Evolutionary conservation across 1,139 yeast species (phyloP), one percentile per base, ranked within the genome.

Genomic region (Yamadazyma buinensis): DNA sequence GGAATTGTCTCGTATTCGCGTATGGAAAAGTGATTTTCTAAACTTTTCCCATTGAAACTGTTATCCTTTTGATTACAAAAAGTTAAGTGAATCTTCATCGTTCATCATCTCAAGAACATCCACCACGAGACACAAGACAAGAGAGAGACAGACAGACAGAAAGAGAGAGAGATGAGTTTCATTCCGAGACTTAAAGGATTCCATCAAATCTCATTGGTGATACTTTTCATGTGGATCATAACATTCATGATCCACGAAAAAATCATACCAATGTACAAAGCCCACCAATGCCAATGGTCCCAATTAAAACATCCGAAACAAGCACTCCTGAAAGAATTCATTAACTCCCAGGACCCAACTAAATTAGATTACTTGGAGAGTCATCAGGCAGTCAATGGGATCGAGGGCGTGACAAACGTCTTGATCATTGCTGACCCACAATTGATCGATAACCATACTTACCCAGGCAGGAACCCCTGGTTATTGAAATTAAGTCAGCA

Each of bases 361-460:
- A n/a, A n/a, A n/a, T 22, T 22, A 10, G 23, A 22, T 22, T 22
- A 11, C 11, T 7, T 22, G 23, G 29, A 21, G 2, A 19, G 26
- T 13, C 32, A 34, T 18, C 15, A 32, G 1, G 22, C 14, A 9
- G 7, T 29, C 15, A 5, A 24, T 13, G 17, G n/a, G n/a, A n/a
- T n/a, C n/a, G n/a, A n/a, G n/a, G n/a, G n/a, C n/a, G n/a, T n/a
- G n/a, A n/a, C n/a, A n/a, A 58, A 56, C 30, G 57, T 69, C 18
- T 45, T 69, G 33, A 45, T 69, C 12, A 59, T 69, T 21, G 73
- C 75, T 3, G 75, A 69, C 38, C 75, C 75, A 2, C 75, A 69
- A 40, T 57, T 69, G 31, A 68, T 69, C 27, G 75, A 69, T 44
- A 56, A 55, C 38, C 75, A 68, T 43, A 69, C 75, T 4, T 69